Percentiles rank a stretch among this genome's conserved stretches.
Evolutionary conservation across 495 filamentous ascomycete species (phyloP).

Genomic region (Hypomontagnella submonticulosa): DNA sequence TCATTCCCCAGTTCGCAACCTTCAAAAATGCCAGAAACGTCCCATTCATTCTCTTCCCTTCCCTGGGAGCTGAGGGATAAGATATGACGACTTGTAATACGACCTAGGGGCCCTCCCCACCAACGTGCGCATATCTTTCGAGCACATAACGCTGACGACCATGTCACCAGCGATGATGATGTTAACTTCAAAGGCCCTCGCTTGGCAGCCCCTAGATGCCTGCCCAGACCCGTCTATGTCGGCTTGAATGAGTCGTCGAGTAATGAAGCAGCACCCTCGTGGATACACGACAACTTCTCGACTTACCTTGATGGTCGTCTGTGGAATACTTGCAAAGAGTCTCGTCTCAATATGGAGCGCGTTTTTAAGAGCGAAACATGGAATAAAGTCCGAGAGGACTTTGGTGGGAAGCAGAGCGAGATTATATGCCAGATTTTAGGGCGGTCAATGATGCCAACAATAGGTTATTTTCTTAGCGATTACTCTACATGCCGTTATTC

Average conservation of each 20-base stretch:
- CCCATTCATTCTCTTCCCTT: neutral
- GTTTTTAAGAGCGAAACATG: neutral
- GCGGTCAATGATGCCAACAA: no score
- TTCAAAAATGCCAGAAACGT: neutral
- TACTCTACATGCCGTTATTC: no score
- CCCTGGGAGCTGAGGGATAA: conserved; percentile 2
- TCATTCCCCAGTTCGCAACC: neutral
- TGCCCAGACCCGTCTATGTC: no score
- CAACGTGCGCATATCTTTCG: neutral
- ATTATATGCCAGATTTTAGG: no score
- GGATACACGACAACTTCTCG: neutral
- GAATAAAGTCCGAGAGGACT: neutral
- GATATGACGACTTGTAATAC: conserved; percentile 1
- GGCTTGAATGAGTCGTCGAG: no score
- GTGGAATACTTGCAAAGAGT: conserved; percentile 4
- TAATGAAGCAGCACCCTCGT: no score
- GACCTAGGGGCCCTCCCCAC: neutral
- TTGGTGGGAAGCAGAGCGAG: no score
- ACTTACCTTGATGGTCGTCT: neutral
- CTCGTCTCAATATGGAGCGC: neutral
- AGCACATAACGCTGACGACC: neutral
- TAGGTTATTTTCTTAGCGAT: no score
- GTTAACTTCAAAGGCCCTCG: neutral
- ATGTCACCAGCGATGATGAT: no score
- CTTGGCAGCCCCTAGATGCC: no score